phyloP scores from a whole-genome alignment of 495 filamentous ascomycete genomes.

The Aspergillus cavernicola region DNA sequence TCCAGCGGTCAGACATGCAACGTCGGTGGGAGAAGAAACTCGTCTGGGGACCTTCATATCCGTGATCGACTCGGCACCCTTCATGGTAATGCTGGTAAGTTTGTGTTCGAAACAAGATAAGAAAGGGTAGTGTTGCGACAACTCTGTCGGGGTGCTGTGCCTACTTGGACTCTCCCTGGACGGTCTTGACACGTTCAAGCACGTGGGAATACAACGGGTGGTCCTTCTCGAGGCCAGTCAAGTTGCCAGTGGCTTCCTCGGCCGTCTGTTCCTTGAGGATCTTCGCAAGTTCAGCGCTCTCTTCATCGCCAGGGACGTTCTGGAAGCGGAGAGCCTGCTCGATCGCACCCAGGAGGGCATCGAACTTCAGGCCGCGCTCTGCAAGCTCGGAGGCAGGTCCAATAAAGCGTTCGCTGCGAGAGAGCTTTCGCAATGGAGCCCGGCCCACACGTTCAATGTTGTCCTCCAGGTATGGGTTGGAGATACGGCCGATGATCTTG shows the following conservation, averaged over 20 bases:
- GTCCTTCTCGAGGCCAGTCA: constrained; percentile 67
- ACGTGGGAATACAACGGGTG: constrained; percentile 73
- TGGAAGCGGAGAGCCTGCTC: constrained; percentile 92
- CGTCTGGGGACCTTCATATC: constrained; percentile 17
- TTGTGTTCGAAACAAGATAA: constrained; percentile 8
- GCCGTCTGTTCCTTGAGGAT: constrained; percentile 66
- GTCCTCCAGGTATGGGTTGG: constrained; percentile 92
- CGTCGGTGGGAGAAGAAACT: constrained; percentile 13
- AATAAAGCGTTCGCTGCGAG: constrained; percentile 91
- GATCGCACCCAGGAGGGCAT: constrained; percentile 67
- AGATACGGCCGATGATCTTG: constrained; percentile 87
- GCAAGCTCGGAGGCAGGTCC: constrained; percentile 83
- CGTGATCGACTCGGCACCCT: constrained; percentile 19
- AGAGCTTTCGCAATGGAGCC: constrained; percentile 88
- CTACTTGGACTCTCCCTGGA: constrained; percentile 57
- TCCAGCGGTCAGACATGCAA: constrained; percentile 21
- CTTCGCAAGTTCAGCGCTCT: constrained; percentile 76
- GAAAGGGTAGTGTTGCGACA: constrained; percentile 1
- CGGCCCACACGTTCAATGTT: constrained; percentile 92
- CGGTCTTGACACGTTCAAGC: constrained; percentile 69
- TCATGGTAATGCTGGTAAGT: constrained; percentile 14
- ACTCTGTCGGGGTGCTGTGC: constrained; percentile 12
- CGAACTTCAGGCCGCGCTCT: constrained; percentile 66
- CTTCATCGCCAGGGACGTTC: constrained; percentile 82
- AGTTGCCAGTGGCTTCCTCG: constrained; percentile 65